These are phyloP conservation scores for Fusarium drepaniforme DNA, from an alignment of 2,329 filamentous ascomycete genomes.

Conservation along the genomic window DNA sequence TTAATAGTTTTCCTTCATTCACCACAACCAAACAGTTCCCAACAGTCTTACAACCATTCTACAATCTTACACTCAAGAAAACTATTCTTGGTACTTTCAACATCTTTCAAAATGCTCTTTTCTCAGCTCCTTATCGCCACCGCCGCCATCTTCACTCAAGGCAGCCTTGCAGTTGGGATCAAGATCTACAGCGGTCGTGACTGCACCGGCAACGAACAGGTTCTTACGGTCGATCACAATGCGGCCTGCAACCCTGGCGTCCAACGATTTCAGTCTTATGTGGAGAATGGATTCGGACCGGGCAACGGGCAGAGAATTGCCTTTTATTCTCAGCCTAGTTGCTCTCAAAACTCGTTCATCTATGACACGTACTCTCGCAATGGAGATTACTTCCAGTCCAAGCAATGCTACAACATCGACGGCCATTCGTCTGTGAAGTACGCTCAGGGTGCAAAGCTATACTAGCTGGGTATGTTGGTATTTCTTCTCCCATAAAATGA, in stretches of 20 bases:
- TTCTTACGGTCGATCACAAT: neutral
- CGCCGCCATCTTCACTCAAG: neutral
- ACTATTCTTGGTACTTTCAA: neutral
- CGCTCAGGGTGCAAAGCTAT: neutral
- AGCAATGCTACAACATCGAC: neutral
- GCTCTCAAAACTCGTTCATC: neutral
- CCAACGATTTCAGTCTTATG: neutral
- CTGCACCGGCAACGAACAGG: neutral
- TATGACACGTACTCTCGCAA: neutral
- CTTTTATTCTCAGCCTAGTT: neutral
- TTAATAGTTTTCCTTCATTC: neutral
- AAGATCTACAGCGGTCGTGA: neutral
- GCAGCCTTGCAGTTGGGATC: neutral
- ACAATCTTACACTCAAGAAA: neutral
- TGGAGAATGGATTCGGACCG: neutral
- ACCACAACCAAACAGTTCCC: neutral
- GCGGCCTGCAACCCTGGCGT: neutral
- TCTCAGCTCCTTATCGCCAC: neutral
- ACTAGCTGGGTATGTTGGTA: neutral
- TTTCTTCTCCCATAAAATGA: neutral
- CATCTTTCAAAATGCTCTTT: neutral
- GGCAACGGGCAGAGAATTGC: neutral
- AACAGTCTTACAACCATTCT: neutral
- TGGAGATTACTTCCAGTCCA: neutral
- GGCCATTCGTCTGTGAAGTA: neutral